phyloP scores from a whole-genome alignment of 139 green algal genomes.

The Chlorella ohadii region DNA sequence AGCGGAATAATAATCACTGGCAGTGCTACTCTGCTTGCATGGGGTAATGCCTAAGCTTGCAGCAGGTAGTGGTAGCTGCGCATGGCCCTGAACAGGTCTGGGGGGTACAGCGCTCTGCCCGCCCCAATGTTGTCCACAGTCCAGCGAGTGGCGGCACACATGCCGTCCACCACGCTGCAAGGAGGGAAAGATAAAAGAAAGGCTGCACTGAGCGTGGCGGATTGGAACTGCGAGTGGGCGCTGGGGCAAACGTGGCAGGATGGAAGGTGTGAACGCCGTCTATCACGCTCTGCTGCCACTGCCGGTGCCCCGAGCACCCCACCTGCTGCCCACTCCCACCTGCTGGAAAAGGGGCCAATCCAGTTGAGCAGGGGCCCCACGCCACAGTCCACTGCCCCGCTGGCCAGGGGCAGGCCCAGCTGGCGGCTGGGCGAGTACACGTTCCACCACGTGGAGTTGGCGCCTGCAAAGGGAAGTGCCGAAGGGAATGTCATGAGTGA shows the following conservation, averaged over 20 bases:
- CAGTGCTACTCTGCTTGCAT: too few relatives aligned
- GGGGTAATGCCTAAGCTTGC: too few relatives aligned
- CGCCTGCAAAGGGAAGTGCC: not conserved
- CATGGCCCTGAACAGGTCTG: not conserved
- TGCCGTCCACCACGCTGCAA: too few relatives aligned
- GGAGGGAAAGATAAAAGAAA: not conserved
- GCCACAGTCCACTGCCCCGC: not conserved
- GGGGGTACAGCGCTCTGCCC: not conserved
- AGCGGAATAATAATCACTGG: too few relatives aligned
- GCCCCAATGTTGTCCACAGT: not conserved
- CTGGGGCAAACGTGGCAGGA: too few relatives aligned
- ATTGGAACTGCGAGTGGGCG: too few relatives aligned
- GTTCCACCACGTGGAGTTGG: conserved; percentile 1
- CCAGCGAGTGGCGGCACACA: too few relatives aligned
- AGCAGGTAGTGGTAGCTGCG: too few relatives aligned
- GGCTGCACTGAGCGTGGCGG: too few relatives aligned
- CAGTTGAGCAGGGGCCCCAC: not conserved
- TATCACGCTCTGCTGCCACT: too few relatives aligned
- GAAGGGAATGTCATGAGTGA: too few relatives aligned
- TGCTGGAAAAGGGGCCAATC: not conserved
- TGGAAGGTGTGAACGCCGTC: too few relatives aligned
- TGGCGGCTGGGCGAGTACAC: not conserved
- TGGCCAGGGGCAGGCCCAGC: not conserved
- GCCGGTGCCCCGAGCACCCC: not conserved
- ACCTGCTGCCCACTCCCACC: not conserved